Conservation (phyloP, 2,329 filamentous ascomycete genomes). For the Biscogniauxia marginata region DNA sequence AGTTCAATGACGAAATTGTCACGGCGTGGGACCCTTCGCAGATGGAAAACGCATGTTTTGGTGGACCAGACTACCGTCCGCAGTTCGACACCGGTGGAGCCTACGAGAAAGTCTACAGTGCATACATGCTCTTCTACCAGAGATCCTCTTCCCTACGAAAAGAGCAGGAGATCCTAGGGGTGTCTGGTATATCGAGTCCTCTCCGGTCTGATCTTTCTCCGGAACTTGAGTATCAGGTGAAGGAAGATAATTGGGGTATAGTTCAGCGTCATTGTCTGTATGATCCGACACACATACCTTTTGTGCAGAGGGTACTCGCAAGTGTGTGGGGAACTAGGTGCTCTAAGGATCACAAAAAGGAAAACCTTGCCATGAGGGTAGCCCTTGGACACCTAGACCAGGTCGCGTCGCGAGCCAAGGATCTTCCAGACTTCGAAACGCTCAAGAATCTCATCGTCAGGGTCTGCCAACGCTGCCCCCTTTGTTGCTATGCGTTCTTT, state of each 20-base stretch:
- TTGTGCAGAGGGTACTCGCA: slow-evolving; percentile 62
- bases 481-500: slow-evolving; percentile 59
- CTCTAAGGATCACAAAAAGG: slow-evolving; percentile 45
- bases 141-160: slow-evolving; percentile 64
- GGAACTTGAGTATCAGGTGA: slow-evolving; percentile 58
- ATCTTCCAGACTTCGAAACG: slow-evolving; percentile 59
- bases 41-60: slow-evolving; percentile 77
- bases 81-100: slow-evolving; percentile 46
- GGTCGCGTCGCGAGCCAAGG: slow-evolving; percentile 69
- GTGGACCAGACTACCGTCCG: slow-evolving; percentile 60
- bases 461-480: slow-evolving; percentile 48
- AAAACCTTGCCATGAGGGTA: slow-evolving; percentile 53
- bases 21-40: slow-evolving; percentile 69
- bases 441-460: slow-evolving; percentile 51
- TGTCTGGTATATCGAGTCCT: slow-evolving; percentile 36
- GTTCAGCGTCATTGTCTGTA: slow-evolving; percentile 78
- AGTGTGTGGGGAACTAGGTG: slow-evolving; percentile 54
- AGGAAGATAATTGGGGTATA: slow-evolving; percentile 68
- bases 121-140: slow-evolving; percentile 98
- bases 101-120: slow-evolving; percentile 75
- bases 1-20: slow-evolving; percentile 92
- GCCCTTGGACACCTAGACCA: slow-evolving; percentile 70
- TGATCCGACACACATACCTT: slow-evolving; percentile 67
- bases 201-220: slow-evolving; percentile 46
- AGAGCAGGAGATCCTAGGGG: slow-evolving; percentile 48